These are phyloP conservation scores for Flaveria linearis DNA, from an alignment of 129 eudicot species.

Conservation along the genomic window DNA sequence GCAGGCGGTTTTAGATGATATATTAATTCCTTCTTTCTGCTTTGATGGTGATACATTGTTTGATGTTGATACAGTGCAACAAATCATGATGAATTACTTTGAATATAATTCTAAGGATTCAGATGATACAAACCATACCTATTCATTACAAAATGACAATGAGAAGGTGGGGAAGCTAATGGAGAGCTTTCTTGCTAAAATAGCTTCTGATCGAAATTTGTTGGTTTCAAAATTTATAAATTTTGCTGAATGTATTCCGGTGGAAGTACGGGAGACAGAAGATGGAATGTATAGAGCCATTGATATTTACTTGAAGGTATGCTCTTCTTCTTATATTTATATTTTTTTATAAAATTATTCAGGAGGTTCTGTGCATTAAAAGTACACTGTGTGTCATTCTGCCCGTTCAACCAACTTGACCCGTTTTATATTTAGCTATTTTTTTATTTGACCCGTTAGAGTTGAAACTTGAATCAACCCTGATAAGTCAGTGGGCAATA, in stretches of 20 bases:
- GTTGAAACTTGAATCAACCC: no score
- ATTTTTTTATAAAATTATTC: no score
- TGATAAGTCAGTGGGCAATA: no score
- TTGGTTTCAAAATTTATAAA: constrained; percentile 57
- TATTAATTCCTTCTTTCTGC: constrained; percentile 75
- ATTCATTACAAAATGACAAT: constrained; percentile 44
- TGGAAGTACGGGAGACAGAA: constrained; percentile 63
- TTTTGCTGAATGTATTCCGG: constrained; percentile 73
- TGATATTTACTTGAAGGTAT: constrained; percentile 89
- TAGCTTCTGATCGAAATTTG: constrained; percentile 78
- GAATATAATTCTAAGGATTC: constrained; percentile 42
- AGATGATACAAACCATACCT: constrained; percentile 26
- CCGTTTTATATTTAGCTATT: no score
- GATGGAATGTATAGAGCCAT: constrained; percentile 96
- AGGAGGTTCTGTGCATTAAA: no score
- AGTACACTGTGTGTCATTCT: no score
- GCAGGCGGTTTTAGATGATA: constrained; percentile 84
- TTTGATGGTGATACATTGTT: constrained; percentile 74
- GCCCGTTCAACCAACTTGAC: no score
- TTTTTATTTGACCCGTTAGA: no score
- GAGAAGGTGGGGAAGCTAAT: constrained; percentile 80
- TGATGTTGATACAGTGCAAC: constrained; percentile 83
- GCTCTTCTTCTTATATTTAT: constrained; percentile 7
- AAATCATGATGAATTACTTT: constrained; percentile 58
- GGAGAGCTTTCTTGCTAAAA: constrained; percentile 86